Conservation (phyloP, 768 basidiomycete species). For the Nidula microcarpa region DNA sequence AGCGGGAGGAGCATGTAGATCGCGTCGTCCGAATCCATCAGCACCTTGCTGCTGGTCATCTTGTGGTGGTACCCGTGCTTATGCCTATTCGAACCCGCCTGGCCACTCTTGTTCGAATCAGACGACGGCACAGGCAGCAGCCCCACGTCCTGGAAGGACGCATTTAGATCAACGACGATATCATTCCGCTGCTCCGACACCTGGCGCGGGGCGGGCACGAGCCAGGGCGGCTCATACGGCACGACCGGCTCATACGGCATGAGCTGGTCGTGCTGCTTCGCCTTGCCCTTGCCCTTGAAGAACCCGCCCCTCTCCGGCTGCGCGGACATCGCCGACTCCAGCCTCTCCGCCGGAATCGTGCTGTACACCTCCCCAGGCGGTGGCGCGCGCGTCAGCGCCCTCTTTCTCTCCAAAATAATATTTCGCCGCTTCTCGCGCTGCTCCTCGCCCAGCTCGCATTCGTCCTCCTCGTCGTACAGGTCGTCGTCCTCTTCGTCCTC, state of each 20-base stretch:
- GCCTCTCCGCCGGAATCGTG: conserved; percentile 49
- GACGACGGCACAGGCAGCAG: conserved; percentile 54
- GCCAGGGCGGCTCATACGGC: conserved; percentile 51
- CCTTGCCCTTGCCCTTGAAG: conserved; percentile 17
- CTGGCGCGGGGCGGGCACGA: conserved; percentile 58
- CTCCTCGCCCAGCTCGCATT: too few species aligned
- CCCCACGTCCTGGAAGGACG: conserved; percentile 79
- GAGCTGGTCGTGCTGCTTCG: conserved; percentile 12
- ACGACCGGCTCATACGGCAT: conserved; percentile 11
- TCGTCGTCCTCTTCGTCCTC: conserved; percentile 30
- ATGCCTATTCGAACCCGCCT: conserved; percentile 6
- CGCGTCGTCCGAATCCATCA: conserved; percentile 53
- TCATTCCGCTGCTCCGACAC: conserved; percentile 67
- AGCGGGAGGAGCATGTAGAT: conserved; percentile 83
- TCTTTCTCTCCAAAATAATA: neutral
- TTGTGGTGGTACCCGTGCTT: conserved; percentile 8
- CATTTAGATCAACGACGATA: conserved; percentile 65
- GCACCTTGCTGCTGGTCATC: conserved; percentile 52
- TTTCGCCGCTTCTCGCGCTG: too few species aligned
- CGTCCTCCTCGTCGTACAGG: conserved; percentile 14
- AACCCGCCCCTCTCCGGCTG: conserved; percentile 19
- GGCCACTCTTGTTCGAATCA: neutral
- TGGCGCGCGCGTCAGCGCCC: conserved; percentile 39
- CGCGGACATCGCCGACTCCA: conserved; percentile 40
- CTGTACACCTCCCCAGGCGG: conserved; percentile 64